Percentiles rank a stretch among this genome's conserved stretches.
These are phyloP conservation scores for Chloranthus sessilifolius DNA, from an alignment of 164 flowering plant genomes.

Conservation along the genomic window DNA sequence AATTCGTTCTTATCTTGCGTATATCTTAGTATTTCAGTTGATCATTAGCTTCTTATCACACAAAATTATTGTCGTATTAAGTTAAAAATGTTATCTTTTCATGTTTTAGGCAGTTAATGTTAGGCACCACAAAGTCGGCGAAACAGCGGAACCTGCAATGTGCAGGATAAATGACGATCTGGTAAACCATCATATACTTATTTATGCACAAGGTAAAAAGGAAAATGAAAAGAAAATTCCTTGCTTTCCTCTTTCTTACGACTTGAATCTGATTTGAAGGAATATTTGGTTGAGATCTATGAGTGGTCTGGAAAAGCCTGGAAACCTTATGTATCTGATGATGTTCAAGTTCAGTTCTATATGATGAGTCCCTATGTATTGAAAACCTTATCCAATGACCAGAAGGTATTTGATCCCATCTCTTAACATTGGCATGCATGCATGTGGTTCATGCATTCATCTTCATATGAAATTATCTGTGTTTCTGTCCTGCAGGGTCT, in stretches of 20 bases:
- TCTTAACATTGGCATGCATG: too few species aligned
- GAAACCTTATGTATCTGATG: slow-evolving; percentile 88
- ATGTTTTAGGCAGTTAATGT: slow-evolving; percentile 67
- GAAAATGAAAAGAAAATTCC: too few species aligned
- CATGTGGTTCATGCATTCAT: too few species aligned
- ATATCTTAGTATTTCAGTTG: too few species aligned
- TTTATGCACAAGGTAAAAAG: too few species aligned
- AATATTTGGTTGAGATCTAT: slow-evolving; percentile 80
- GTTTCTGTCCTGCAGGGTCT: slow-evolving; percentile 54
- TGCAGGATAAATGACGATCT: slow-evolving; percentile 92
- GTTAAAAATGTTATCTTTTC: background rate
- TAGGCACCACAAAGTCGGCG: slow-evolving; percentile 80
- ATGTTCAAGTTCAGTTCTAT: slow-evolving; percentile 95
- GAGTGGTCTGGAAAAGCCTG: slow-evolving; percentile 96
- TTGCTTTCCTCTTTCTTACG: background rate
- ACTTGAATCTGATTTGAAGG: slow-evolving; percentile 41
- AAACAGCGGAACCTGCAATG: slow-evolving; percentile 74
- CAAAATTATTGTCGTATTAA: too few species aligned
- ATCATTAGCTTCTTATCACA: too few species aligned
- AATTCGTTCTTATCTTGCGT: too few species aligned
- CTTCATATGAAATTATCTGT: background rate
- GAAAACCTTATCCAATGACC: slow-evolving; percentile 70
- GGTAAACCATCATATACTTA: too few species aligned
- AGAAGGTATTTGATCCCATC: slow-evolving; percentile 51
- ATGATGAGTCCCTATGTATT: slow-evolving; percentile 99